Conservation (phyloP, 192 early-diverging fungal species). For the Rhizoclosmatium globosum region DNA sequence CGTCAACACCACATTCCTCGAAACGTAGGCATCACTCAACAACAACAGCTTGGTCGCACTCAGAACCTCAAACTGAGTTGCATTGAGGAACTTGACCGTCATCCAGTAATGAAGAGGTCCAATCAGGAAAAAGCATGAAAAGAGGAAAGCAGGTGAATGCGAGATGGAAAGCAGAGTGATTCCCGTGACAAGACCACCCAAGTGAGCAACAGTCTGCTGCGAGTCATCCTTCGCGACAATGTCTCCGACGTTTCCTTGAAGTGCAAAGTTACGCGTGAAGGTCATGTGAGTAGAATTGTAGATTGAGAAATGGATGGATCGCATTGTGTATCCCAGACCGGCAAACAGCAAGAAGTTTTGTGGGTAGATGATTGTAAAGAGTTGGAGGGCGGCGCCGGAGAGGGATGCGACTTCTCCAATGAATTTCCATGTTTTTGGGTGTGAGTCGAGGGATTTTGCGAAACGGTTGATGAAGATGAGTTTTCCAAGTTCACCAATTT, state of each 20-base stretch:
- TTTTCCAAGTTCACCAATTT: conserved; percentile 66
- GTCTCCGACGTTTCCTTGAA: conserved; percentile 76
- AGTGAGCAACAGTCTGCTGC: conserved; percentile 73
- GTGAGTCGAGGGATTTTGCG: conserved; percentile 73
- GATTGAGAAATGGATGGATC: conserved; percentile 70
- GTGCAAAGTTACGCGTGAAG: conserved; percentile 73
- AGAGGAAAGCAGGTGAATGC: conserved; percentile 64
- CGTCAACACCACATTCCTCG: conserved; percentile 50
- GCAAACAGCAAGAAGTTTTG: conserved; percentile 66
- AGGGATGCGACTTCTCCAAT: conserved; percentile 67
- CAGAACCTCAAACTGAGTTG: conserved; percentile 73
- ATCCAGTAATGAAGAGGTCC: conserved; percentile 65
- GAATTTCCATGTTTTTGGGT: conserved; percentile 78
- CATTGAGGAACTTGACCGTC: conserved; percentile 61
- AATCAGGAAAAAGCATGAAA: conserved; percentile 59
- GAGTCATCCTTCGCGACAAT: conserved; percentile 77
- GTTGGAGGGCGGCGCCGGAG: conserved; percentile 64
- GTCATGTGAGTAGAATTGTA: conserved; percentile 77
- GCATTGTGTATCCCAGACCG: conserved; percentile 63
- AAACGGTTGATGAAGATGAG: conserved; percentile 75
- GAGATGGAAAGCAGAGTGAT: conserved; percentile 63
- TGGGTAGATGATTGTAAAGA: conserved; percentile 62
- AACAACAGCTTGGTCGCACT: conserved; percentile 68
- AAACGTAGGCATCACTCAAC: conserved; percentile 58
- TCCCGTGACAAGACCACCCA: conserved; percentile 67